Evolutionary conservation across 768 basidiomycete species (phyloP).

Genomic region (Tephrocybe sp.): DNA sequence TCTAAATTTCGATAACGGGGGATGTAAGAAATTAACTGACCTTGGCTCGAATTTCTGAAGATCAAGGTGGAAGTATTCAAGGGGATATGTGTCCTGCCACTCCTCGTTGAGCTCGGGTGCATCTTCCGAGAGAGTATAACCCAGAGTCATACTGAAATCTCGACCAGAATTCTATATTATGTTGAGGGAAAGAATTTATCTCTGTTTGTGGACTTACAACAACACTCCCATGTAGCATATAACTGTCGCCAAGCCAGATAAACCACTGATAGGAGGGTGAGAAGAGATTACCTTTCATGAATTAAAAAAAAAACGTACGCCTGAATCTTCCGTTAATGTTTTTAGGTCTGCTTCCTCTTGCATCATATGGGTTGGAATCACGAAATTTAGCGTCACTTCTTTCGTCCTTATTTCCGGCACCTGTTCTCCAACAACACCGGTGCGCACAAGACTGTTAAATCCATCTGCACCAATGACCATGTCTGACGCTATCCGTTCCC

Average conservation of each 20-base stretch:
- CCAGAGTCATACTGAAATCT: constrained; percentile 25
- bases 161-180: constrained; percentile 22
- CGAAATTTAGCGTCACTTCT: constrained; percentile 28
- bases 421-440: constrained; percentile 25
- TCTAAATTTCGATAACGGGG: neutral
- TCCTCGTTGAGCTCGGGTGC: constrained; percentile 22
- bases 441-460: constrained; percentile 36
- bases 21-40: constrained; percentile 21
- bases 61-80: constrained; percentile 33
- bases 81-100: constrained; percentile 28
- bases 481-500: constrained; percentile 44
- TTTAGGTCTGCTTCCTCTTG: constrained; percentile 29
- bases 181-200: constrained; percentile 2
- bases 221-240: constrained; percentile 26
- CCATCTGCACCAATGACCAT: constrained; percentile 65
- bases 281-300: neutral
- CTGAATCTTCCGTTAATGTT: constrained; percentile 22
- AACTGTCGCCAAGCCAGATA: constrained; percentile 29
- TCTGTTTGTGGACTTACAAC: constrained; percentile 16
- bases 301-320: constrained; percentile 25
- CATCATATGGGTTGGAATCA: constrained; percentile 29
- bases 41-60: constrained; percentile 32
- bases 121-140: constrained; percentile 20
- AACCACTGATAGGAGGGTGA: constrained; percentile 24
- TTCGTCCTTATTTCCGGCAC: constrained; percentile 22